A percentile compares a stretch with the other conserved stretches of the same genome.
Evolutionary conservation across 306 rosid species (phyloP).

Genomic region (Carpinus fangiana): DNA sequence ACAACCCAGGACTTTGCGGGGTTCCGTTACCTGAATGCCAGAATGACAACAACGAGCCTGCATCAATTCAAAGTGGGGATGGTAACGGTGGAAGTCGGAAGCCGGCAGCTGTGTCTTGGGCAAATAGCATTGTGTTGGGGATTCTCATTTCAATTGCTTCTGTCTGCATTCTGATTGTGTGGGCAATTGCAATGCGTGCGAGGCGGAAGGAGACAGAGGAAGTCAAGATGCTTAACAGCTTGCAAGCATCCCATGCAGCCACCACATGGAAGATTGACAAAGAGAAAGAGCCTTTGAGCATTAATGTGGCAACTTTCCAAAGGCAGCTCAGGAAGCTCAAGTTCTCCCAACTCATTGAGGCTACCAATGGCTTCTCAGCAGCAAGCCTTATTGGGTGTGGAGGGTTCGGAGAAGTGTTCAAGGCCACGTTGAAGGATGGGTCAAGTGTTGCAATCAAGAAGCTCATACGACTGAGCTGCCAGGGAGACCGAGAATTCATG

Average conservation of each 20-base stretch:
- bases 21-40: slow-evolving; percentile 83
- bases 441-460: slow-evolving; percentile 95
- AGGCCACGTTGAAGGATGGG: slow-evolving; percentile 88
- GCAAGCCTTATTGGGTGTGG: slow-evolving; percentile 92
- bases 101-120: slow-evolving; percentile 62
- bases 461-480: slow-evolving; percentile 87
- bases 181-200: slow-evolving; percentile 88
- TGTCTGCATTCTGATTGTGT: slow-evolving; percentile 73
- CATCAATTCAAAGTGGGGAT: slow-evolving; percentile 41
- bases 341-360: slow-evolving; percentile 92
- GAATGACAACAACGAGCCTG: slow-evolving; percentile 40
- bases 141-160: slow-evolving; percentile 82
- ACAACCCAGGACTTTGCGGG: slow-evolving; percentile 96
- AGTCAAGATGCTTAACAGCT: slow-evolving; percentile 84
- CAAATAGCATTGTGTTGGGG: slow-evolving; percentile 83
- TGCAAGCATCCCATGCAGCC: slow-evolving; percentile 89
- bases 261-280: slow-evolving; percentile 98
- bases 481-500: slow-evolving; percentile 96
- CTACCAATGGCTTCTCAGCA: slow-evolving; percentile 98
- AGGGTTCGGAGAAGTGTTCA: slow-evolving; percentile 95
- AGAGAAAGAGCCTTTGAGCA: slow-evolving; percentile 92
- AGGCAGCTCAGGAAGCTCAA: slow-evolving; percentile 93
- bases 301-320: slow-evolving; percentile 95
- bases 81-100: slow-evolving; percentile 44
- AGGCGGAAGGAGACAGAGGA: slow-evolving; percentile 84